A percentile compares a stretch with the other conserved stretches of the same genome.
phyloP scores from a whole-genome alignment of 2,329 filamentous ascomycete genomes.

The Neobulgaria alba region DNA sequence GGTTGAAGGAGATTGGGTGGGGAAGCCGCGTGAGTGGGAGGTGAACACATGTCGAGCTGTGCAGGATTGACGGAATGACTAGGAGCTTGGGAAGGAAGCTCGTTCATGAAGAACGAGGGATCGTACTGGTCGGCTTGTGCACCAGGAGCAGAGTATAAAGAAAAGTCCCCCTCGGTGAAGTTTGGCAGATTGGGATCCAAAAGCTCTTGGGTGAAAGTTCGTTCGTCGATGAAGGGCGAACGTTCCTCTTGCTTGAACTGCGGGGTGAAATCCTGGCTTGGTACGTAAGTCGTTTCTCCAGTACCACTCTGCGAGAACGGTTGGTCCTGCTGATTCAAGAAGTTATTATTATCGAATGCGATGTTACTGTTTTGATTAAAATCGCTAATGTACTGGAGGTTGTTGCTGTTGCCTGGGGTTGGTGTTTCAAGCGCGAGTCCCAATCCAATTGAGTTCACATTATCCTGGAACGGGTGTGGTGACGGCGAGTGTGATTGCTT shows the following conservation, averaged over 20 bases:
- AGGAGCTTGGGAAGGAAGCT: constrained; percentile 33
- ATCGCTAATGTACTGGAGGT: constrained; percentile 26
- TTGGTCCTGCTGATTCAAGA: constrained; percentile 35
- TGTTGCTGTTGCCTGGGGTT: constrained; percentile 29
- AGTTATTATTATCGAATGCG: constrained; percentile 34
- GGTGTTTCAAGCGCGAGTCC: constrained; percentile 46
- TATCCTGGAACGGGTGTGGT: constrained; percentile 38
- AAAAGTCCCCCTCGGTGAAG: constrained; percentile 50
- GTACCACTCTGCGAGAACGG: constrained; percentile 23
- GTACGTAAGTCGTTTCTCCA: constrained; percentile 18
- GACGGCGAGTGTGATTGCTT: constrained; percentile 59
- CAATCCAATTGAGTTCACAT: constrained; percentile 44
- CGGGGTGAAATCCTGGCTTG: constrained; percentile 24
- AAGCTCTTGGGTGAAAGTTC: constrained; percentile 37
- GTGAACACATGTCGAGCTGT: constrained; percentile 41
- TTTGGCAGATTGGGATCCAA: constrained; percentile 43
- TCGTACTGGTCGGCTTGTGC: constrained; percentile 49
- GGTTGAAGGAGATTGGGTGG: constrained; percentile 25
- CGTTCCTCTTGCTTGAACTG: constrained; percentile 27
- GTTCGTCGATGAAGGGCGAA: constrained; percentile 32
- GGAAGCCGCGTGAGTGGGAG: constrained; percentile 23
- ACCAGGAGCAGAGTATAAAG: constrained; percentile 51
- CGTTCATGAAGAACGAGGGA: constrained; percentile 51
- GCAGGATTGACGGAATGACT: constrained; percentile 37
- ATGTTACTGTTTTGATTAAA: constrained; percentile 26